phyloP scores from a whole-genome alignment of 495 filamentous ascomycete species.

The Xylaria nigripes region DNA sequence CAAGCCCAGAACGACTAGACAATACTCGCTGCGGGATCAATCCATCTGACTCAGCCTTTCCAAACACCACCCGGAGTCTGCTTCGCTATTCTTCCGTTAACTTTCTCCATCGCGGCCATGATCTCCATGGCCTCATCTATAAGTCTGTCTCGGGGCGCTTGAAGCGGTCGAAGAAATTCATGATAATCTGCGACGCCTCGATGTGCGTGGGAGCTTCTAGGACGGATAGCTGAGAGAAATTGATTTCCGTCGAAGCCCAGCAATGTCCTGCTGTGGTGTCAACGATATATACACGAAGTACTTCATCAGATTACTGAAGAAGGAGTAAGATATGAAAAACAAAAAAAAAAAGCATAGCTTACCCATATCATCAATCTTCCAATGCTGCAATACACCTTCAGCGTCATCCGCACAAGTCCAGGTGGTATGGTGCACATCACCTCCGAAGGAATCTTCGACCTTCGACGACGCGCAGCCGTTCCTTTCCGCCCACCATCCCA shows the following conservation, averaged over 20 bases:
- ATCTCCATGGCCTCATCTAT: no score
- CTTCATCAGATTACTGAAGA: no score
- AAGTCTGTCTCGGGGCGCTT: no score
- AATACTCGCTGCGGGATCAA: no score
- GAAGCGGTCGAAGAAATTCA: slow-evolving; percentile 26
- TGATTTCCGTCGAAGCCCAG: slow-evolving; percentile 30
- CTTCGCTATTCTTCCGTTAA: no score
- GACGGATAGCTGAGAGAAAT: slow-evolving; percentile 27
- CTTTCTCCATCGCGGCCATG: no score
- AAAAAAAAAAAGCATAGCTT: not conserved
- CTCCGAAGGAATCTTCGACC: slow-evolving; percentile 24
- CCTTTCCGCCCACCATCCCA: slow-evolving; percentile 30
- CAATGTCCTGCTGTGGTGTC: slow-evolving; percentile 25
- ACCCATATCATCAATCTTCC: slow-evolving; percentile 37
- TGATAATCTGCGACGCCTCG: slow-evolving; percentile 25
- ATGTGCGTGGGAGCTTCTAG: slow-evolving; percentile 24
- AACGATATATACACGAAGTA: no score
- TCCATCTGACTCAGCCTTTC: no score
- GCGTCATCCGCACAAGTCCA: slow-evolving; percentile 31
- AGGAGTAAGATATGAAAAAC: not conserved
- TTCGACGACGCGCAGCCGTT: slow-evolving; percentile 23
- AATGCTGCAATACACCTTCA: slow-evolving; percentile 37
- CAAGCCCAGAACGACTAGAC: no score
- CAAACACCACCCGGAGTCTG: no score
- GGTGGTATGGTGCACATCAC: slow-evolving; percentile 24